Percentiles rank a stretch among this genome's conserved stretches.
phyloP scores from a whole-genome alignment of 192 early-diverging fungal genomes.

The Piromyces finnis region DNA sequence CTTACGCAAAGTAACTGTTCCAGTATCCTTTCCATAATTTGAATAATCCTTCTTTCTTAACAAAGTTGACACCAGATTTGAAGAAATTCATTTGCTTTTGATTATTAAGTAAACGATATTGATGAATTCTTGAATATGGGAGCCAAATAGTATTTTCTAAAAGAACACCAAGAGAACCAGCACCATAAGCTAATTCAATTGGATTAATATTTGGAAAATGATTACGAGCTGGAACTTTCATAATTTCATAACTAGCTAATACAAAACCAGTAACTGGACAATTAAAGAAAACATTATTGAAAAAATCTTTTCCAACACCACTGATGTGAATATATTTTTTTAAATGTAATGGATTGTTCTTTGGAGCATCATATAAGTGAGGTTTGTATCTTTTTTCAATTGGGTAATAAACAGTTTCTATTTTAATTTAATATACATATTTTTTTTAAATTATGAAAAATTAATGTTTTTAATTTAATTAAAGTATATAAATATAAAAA shows the following conservation, averaged over 20 bases:
- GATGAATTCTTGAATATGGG: not conserved
- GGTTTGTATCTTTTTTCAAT: not conserved
- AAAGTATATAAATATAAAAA: no score
- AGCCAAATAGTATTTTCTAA: not conserved
- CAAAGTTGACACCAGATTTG: not conserved
- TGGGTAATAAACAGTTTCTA: not conserved
- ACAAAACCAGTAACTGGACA: not conserved
- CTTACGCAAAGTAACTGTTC: not conserved
- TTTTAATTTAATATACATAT: not conserved
- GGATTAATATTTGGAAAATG: not conserved
- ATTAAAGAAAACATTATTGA: not conserved
- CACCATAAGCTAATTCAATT: not conserved
- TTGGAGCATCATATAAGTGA: not conserved
- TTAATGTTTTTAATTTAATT: no score
- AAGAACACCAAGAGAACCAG: not conserved
- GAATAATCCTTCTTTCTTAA: not conserved
- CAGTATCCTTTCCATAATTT: not conserved
- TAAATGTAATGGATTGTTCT: not conserved
- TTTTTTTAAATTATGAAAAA: no score
- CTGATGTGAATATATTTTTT: not conserved
- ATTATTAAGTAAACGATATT: not conserved
- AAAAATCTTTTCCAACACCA: not conserved
- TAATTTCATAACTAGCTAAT: not conserved
- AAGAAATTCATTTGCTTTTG: not conserved
- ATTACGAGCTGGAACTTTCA: not conserved